Evolutionary conservation across 2,329 filamentous ascomycete genomes (phyloP).

Genomic region (Alternaria conjuncta): DNA sequence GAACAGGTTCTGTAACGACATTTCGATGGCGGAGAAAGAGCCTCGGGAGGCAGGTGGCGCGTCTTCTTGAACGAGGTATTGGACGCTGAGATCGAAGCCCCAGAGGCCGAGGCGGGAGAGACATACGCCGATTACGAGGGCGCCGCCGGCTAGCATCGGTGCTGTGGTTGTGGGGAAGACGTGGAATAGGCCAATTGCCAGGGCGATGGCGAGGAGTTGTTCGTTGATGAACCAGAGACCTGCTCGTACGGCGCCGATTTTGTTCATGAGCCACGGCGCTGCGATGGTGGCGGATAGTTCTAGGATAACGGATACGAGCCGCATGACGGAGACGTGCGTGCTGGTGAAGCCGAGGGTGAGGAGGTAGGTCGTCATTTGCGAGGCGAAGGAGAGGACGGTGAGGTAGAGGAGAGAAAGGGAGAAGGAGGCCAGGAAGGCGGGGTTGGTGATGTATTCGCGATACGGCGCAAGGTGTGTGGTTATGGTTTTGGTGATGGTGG

Average conservation of each 20-base stretch:
- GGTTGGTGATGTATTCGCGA: slow-evolving; percentile 59
- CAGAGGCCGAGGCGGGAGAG: slow-evolving; percentile 54
- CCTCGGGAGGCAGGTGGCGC: slow-evolving; percentile 59
- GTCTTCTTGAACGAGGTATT: slow-evolving; percentile 56
- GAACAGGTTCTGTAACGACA: slow-evolving; percentile 71
- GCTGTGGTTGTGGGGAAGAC: slow-evolving; percentile 24
- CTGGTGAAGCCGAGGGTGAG: slow-evolving; percentile 61
- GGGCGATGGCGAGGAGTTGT: slow-evolving; percentile 64
- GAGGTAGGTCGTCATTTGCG: slow-evolving; percentile 71
- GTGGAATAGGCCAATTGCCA: slow-evolving; percentile 45
- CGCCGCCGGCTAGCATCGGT: slow-evolving; percentile 30
- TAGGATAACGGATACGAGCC: slow-evolving; percentile 60
- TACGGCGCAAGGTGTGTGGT: slow-evolving; percentile 25
- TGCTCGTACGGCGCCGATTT: slow-evolving; percentile 61
- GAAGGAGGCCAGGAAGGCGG: slow-evolving; percentile 66
- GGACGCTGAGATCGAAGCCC: slow-evolving; percentile 57
- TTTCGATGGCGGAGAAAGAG: slow-evolving; percentile 71
- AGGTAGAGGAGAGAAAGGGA: slow-evolving; percentile 66
- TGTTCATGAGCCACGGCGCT: slow-evolving; percentile 62
- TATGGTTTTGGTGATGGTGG: slow-evolving; percentile 2
- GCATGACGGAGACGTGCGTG: slow-evolving; percentile 60
- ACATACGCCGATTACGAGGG: slow-evolving; percentile 49
- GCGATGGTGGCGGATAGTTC: slow-evolving; percentile 68
- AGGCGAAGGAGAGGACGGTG: slow-evolving; percentile 53
- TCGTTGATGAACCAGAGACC: slow-evolving; percentile 75